Base-by-base conservation (phyloP, 208 protist species). In the Acanthamoeba quina region DNA sequence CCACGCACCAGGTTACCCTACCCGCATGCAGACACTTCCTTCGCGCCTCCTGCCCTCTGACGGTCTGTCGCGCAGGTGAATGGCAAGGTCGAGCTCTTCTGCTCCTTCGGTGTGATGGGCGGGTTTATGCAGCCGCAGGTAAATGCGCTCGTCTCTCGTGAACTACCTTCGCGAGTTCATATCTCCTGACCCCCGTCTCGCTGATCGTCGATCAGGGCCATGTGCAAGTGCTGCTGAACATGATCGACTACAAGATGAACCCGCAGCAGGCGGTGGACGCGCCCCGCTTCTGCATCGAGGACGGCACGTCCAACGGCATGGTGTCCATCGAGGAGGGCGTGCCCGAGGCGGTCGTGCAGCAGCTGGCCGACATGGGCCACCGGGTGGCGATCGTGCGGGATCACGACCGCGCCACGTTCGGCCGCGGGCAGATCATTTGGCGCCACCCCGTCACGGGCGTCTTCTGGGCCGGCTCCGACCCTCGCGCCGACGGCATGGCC, bases 101-200 rank as follows among this genome's bases (percentile, higher is more conserved):
- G 70, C 3, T 41, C 92, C 4, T 97, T 98, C 80, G 95, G 95
- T 17, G 94, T 97, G 24, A 98, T 98, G 97, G 97, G 97, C 74
- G 96, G 95, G 34, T 98, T 97, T 82, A 98, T 98, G 95, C 97
- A 98, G 86, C 91, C 85, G 34, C 82, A 94, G 37, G 56, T 93
- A 44, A 58, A 78, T 49, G 58, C 52, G 13, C 29, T 24, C 47
- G 37, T 13, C 19, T 11, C 44, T 0, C 70, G 21, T 26, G 19
- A 7, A 13, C 24, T 10, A n/a, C n/a, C n/a, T 0, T 1, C 2
- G 52, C 26, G 26, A 26, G 7, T 88, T 21, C 56, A 24, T 37
- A 31, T 11, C 58, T 9, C 58, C 58, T 64, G 88, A 37, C 47
- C 10, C 31, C n/a, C n/a, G 31, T 62, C 41, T 47, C 41, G 41